A percentile compares a stretch with the other conserved stretches of the same genome.
phyloP scores from a whole-genome alignment of 306 rosid genomes.

The Cotoneaster glaucophyllus region DNA sequence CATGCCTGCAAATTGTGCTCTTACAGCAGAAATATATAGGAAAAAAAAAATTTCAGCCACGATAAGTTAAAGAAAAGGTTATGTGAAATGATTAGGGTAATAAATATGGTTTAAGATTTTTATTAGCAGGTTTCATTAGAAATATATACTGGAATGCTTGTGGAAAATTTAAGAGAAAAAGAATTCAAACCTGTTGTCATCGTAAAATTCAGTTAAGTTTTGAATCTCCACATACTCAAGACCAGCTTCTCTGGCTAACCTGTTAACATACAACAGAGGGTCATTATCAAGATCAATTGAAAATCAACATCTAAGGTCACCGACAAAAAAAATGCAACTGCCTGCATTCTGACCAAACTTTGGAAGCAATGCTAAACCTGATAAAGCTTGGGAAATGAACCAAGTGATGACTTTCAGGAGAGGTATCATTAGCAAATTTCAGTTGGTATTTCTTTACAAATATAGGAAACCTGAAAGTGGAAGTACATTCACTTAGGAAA shows the following conservation, averaged over 20 bases:
- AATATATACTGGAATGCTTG: not conserved
- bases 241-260: slow-evolving; percentile 98
- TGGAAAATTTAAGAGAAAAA: not conserved
- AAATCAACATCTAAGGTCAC: not conserved
- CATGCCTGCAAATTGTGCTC: slow-evolving; percentile 77
- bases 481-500: slow-evolving; percentile 11
- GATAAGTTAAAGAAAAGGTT: not conserved
- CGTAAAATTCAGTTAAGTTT: slow-evolving; percentile 85
- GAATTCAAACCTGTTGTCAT: slow-evolving; percentile 74
- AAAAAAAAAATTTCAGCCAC: slow-evolving; percentile 16
- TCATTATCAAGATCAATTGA: not conserved
- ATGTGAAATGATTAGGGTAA: not conserved
- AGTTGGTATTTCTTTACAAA: slow-evolving; percentile 95
- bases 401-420: slow-evolving; percentile 84
- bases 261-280: slow-evolving; percentile 17
- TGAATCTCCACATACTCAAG: slow-evolving; percentile 94
- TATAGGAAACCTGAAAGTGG: slow-evolving; percentile 71
- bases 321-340: slow-evolving; percentile 14
- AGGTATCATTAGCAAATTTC: slow-evolving; percentile 64
- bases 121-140: not conserved
- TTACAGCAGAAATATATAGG: slow-evolving; percentile 28
- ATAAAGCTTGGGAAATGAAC: slow-evolving; percentile 96
- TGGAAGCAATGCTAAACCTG: slow-evolving; percentile 47
- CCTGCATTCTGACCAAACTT: not conserved
- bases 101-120: not conserved